Evolutionary conservation across 352 stramenopile species (phyloP).

Genomic region (Pseudoperonospora humuli): DNA sequence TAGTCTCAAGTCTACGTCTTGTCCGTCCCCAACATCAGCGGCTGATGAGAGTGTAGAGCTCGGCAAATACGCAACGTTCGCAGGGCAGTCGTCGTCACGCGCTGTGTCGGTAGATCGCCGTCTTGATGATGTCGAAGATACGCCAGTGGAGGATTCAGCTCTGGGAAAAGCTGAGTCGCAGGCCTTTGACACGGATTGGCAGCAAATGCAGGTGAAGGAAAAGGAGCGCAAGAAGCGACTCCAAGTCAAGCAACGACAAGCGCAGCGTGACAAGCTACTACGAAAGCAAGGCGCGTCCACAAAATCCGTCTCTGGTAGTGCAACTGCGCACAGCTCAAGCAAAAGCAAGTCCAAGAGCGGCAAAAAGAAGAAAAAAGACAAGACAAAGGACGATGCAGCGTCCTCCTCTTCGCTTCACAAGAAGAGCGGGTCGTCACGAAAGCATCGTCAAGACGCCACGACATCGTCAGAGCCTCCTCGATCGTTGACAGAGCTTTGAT

Average conservation of each 20-base stretch:
- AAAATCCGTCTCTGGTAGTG: slow-evolving; percentile 14
- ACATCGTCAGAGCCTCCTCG: slow-evolving; percentile 13
- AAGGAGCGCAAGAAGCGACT: slow-evolving; percentile 63
- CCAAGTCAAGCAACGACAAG: slow-evolving; percentile 66
- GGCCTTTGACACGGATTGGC: slow-evolving; percentile 53
- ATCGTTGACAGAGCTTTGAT: slow-evolving; percentile 34
- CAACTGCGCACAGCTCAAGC: slow-evolving; percentile 6
- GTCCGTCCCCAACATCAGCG: slow-evolving; percentile 5
- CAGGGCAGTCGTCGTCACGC: slow-evolving; percentile 1
- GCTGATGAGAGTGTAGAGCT: slow-evolving; percentile 19
- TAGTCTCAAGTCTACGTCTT: not conserved
- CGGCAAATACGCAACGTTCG: slow-evolving; percentile 18
- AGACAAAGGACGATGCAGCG: slow-evolving; percentile 16
- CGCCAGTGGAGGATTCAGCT: slow-evolving; percentile 1
- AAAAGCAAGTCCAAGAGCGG: slow-evolving; percentile 25
- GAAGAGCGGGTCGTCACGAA: slow-evolving; percentile 32
- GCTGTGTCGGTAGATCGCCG: slow-evolving; percentile 16
- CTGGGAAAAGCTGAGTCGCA: slow-evolving; percentile 15
- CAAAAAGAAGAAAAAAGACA: slow-evolving; percentile 46
- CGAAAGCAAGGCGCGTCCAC: slow-evolving; percentile 43
- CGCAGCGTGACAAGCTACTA: slow-evolving; percentile 64
- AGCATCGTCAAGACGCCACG: slow-evolving; percentile 14
- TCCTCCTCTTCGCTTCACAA: slow-evolving; percentile 16
- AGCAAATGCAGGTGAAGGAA: slow-evolving; percentile 65
- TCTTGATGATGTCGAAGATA: slow-evolving; percentile 13